phyloP scores from a whole-genome alignment of 345 rosid genomes.

The Rhizophora mangle region DNA sequence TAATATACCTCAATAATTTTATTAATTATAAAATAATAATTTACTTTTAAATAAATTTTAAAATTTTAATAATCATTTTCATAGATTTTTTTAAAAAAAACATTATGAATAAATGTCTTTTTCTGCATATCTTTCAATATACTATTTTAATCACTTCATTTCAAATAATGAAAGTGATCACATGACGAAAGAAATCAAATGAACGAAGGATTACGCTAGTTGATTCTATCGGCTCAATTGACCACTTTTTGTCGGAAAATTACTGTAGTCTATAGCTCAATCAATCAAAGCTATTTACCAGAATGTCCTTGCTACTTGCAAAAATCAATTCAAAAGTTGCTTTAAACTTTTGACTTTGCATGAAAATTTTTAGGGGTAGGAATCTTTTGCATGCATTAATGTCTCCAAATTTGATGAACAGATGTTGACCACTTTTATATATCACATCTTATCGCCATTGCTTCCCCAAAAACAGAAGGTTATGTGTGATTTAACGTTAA shows the following conservation, averaged over 20 bases:
- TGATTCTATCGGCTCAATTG: background rate
- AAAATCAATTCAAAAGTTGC: conserved; percentile 13
- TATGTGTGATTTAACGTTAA: background rate
- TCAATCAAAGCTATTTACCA: background rate
- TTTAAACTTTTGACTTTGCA: conserved; percentile 25
- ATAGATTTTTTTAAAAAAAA: too few species aligned
- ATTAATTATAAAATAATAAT: too few species aligned
- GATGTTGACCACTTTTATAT: background rate
- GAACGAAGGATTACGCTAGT: background rate
- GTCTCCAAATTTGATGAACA: conserved; percentile 11
- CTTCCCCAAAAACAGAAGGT: background rate
- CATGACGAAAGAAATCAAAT: background rate
- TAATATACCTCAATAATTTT: too few species aligned
- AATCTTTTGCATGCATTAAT: conserved; percentile 2
- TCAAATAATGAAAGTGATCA: background rate
- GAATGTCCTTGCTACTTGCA: conserved; percentile 4
- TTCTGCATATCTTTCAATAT: too few species aligned
- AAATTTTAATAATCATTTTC: too few species aligned
- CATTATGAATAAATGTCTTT: too few species aligned
- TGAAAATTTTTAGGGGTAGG: conserved; percentile 1
- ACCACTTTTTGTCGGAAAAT: conserved; percentile 23
- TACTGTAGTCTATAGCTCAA: background rate
- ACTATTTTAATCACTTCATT: background rate
- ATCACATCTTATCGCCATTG: background rate
- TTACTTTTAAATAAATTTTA: too few species aligned